Percentiles rank a stretch among this genome's conserved stretches.
phyloP scores from a whole-genome alignment of 2,329 filamentous ascomycete genomes.

The Phoma sp. region DNA sequence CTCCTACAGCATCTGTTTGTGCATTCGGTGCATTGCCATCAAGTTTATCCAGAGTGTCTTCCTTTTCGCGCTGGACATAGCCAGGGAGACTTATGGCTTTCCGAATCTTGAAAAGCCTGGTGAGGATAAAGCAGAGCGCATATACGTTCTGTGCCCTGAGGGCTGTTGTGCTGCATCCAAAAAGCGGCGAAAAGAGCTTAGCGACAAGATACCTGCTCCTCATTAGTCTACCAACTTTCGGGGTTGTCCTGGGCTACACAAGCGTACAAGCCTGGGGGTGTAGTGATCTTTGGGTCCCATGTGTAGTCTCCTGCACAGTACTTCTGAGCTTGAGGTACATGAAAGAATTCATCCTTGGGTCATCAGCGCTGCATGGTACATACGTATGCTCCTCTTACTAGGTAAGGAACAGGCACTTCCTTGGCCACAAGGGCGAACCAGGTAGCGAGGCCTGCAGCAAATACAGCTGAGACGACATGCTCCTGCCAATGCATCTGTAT shows the following conservation, averaged over 20 bases:
- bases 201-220: slow-evolving; percentile 49
- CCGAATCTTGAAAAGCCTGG: slow-evolving; percentile 1
- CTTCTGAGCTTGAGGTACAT: slow-evolving; percentile 87
- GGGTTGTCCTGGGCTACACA: not conserved
- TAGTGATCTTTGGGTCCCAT: slow-evolving; percentile 98
- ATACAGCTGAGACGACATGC: slow-evolving; percentile 28
- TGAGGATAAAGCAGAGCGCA: slow-evolving; percentile 45
- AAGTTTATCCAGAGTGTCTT: not conserved
- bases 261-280: slow-evolving; percentile 77
- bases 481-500: slow-evolving; percentile 31
- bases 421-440: slow-evolving; percentile 51
- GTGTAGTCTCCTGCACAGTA: slow-evolving; percentile 75
- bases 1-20: not conserved
- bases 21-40: not conserved
- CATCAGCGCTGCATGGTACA: slow-evolving; percentile 6
- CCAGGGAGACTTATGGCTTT: not conserved
- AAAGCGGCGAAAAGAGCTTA: slow-evolving; percentile 45
- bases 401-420: slow-evolving; percentile 63
- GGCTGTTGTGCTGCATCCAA: slow-evolving; percentile 49
- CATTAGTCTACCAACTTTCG: not conserved
- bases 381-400: slow-evolving; percentile 50
- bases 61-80: slow-evolving; percentile 1
- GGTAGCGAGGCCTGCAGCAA: slow-evolving; percentile 28
- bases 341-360: slow-evolving; percentile 79
- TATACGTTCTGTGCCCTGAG: slow-evolving; percentile 49